Conservation (phyloP, 2,329 filamentous ascomycete genomes). For the Thielaviopsis populi region DNA sequence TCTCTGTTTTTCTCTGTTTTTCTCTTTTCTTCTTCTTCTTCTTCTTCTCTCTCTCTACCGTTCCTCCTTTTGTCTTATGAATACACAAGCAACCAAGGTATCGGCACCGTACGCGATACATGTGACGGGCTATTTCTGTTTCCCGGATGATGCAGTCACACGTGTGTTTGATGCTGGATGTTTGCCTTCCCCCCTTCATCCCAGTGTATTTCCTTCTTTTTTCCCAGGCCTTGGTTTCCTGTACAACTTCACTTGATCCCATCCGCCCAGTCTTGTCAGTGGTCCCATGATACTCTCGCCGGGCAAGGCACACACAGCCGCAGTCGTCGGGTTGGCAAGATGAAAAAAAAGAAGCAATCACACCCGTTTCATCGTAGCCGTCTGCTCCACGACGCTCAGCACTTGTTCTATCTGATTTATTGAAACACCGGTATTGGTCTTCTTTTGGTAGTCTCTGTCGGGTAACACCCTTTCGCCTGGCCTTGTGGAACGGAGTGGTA, state of each 20-base stretch:
- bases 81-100: too few relatives aligned
- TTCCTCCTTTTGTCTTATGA: not conserved
- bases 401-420: not conserved
- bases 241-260: not conserved
- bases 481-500: not conserved
- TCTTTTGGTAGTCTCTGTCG: not conserved
- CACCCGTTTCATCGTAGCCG: not conserved
- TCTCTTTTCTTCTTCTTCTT: too few relatives aligned
- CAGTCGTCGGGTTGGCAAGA: not conserved
- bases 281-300: not conserved
- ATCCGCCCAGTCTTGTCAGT: not conserved
- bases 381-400: not conserved
- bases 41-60: too few relatives aligned
- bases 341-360: not conserved
- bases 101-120: not conserved
- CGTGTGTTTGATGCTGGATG: not conserved
- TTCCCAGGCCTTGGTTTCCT: not conserved
- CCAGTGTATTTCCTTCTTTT: not conserved
- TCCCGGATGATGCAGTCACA: not conserved
- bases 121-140: not conserved
- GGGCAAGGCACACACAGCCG: not conserved
- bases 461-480: conserved; percentile 3
- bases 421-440: not conserved
- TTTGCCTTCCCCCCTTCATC: not conserved
- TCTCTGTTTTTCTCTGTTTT: too few relatives aligned